Base-by-base conservation (phyloP, 257 asterid genomes). In the Cinchona pubescens region DNA sequence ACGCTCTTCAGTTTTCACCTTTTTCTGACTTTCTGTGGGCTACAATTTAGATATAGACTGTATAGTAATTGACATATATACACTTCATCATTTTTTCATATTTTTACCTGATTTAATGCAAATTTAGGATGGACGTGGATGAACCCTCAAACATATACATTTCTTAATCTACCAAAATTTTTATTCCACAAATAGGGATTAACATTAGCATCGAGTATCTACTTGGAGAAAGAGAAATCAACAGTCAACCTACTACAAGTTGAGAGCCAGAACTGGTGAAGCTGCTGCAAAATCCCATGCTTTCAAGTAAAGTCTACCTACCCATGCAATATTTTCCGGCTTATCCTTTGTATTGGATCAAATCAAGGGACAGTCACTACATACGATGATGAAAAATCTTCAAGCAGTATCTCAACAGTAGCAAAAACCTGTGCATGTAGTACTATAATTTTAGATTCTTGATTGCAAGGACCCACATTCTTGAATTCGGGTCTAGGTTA, bases 391-490 rank as follows among this genome's bases (percentile, higher is more conserved):
- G n/a, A n/a, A n/a, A n/a, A n/a, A n/a, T n/a, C n/a, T n/a, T 63
- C 74, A 56, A 74, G 70, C 84, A 79, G 78, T 71, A 82, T 80
- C 80, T 64, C 80, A 67, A 81, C 85, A 78, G 83, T 81, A 66
- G 64, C 23, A 61, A 42, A 16, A 46, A 16, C 43, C 23, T 21
- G 23, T 74, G 29, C 19, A 34, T 38, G n/a, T n/a, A n/a, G n/a
- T n/a, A n/a, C n/a, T n/a, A 30, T 60, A 35, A 67, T 27, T 73
- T 58, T 73, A 76, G 85, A 82, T 87, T 83, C 83, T 79, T 84
- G 83, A 79, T 79, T 64, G 83, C 81, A 63, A 80, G 82, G 80
- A 72, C 76, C 90, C 86, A 76, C 75, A 59, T 79, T 82, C 86
- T 72, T 65, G 70, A 69, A 37, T 58, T 49, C 76, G 69, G 81